Evolutionary conservation across 2,329 filamentous ascomycete genomes (phyloP), one percentile per base, ranked within the genome.

Genomic region (Aspergillus sp.): DNA sequence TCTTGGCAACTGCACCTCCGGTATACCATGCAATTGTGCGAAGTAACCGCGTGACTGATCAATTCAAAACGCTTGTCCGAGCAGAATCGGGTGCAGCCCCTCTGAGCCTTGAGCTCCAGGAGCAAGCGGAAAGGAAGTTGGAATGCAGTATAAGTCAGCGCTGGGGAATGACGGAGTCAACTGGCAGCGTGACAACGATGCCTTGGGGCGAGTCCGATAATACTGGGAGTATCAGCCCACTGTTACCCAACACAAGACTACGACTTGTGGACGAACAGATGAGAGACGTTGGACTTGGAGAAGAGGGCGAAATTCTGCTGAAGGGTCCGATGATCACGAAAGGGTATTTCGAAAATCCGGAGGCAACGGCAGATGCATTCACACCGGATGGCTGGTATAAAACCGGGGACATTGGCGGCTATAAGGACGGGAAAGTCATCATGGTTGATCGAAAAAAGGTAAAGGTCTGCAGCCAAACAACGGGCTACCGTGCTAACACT

Each of bases 21-120:
- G 84, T 88, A 55, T 86, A 78, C 64, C 77, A 86, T 14, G 76
- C 80, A 15, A 83, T 89, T 57, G 81, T 83, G 6, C 87, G 86
- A 68, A 77, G 75, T 33, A 78, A 82, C 0, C 68, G 76, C 0
- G 84, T 86, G 2, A 83, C 73, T 9, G 80, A 85, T 53, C 84
- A 86, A 44, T 83, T 88, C 58, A 76, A 77, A 31, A 70, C 70
- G 0, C 68, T 87, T 23, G 70, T 79, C 31, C 67, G 76, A 2
- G 84, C 82, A 0, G 68, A 80, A 0, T 75, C 77, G 0, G 85
- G 84, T 1, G 84, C 84, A 0, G 85, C 85, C 2, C 84, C 85
- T 0, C 73, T 88, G 58, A 81, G 82, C 1, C 74, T 75, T 15
- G 82, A 84, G 2, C 67, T 86, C 1, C 84, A 87, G 64, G 60